Base-by-base conservation (phyloP, 139 green algal genomes). In the Chlorella vulgaris region DNA sequence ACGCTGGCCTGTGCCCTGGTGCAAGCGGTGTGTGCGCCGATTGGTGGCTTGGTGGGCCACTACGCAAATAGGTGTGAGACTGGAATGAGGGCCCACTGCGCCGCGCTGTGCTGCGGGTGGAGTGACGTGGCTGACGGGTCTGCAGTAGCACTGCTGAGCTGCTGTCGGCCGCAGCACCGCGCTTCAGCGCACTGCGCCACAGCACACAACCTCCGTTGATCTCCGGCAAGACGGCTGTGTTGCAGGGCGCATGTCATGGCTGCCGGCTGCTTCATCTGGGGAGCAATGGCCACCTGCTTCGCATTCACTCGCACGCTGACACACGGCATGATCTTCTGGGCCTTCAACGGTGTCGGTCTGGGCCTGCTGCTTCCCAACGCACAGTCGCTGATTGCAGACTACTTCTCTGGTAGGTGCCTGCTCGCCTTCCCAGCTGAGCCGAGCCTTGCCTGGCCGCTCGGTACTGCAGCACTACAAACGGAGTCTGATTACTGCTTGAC, bases 221-320 rank as follows among this genome's bases (percentile, higher is more conserved):
- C n/a, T n/a, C n/a, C n/a, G n/a, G n/a, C n/a, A n/a, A n/a, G n/a
- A n/a, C 47, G 10, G 47, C 47, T 58, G 47, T 58, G 47, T 15
- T 58, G 55, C 74, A 80, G 74, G 40, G 80, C 86, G 1, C 39
- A 66, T 33, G 89, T 95, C n/a, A 89, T 93, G 35, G 80, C 84
- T 21, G 75, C 68, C 2, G 91, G 91, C 29, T 91, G 86, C 55
- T 83, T 93, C 60, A 78, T 95, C 3, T 95, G 92, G 92, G 92
- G 89, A 19, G 61, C 86, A 55, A 94, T 95, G 88, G 90, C 88
- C 28, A 73, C 67, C 13, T 83, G 84, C n/a, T 93, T 95, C 69
- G 79, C 81, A 18, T 62, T 77, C 60, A 63, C 69, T 22, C 51
- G 38, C 47, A 83, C 15, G 22, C 53, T 87, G 26, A 1, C 1